Evolutionary conservation across 495 filamentous ascomycete genomes (phyloP), one percentile per base, ranked within the genome.

Genomic region (Xanthoparmelia taractica): DNA sequence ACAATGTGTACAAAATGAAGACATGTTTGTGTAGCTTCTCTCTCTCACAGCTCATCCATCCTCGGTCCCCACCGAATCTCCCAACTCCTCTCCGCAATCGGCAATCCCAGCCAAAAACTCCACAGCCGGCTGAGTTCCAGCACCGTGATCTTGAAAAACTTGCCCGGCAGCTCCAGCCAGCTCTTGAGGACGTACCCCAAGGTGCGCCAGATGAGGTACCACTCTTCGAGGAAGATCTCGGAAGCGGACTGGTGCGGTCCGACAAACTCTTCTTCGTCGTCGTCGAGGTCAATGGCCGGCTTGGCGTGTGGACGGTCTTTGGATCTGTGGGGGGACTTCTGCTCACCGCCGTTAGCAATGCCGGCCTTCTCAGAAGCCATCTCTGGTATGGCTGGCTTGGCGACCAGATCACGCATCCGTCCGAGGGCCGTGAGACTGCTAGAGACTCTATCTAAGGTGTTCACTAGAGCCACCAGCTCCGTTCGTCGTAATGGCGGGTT

Each of bases 381-480:
- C 17, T 27, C 37, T n/a, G 63, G 58, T 15, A 47, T 31, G 25
- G 31, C 29, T 23, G 12, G n/a, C 29, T 65, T 36, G 17, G 55
- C 79, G n/a, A 87, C 78, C 83, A 89, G 86, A 37, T 62, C 68
- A 48, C 89, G 80, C 73, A 98, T 97, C 38, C 84, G 77, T 61
- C 84, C 81, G 18, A 95, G 77, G 4, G 91, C 91, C 6, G 79
- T 76, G 50, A 98, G 71, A 63, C 88, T 91, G 71, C 87, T 85
- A 50, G 87, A 88, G 60, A 98, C 85, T 43, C 92, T 83, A 36
- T 88, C 90, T 50, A 96, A 85, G 2, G 95, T 97, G 73, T 98
- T 98, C 72, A 98, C 84, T 50, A 98, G 78, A 13, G 94, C 89
- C 2, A 98, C 95, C 38, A 98, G 75, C 75, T 98, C 94, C 15